Base-by-base conservation (phyloP, 176 grass and related monocot species). In the Eleusine indica region DNA sequence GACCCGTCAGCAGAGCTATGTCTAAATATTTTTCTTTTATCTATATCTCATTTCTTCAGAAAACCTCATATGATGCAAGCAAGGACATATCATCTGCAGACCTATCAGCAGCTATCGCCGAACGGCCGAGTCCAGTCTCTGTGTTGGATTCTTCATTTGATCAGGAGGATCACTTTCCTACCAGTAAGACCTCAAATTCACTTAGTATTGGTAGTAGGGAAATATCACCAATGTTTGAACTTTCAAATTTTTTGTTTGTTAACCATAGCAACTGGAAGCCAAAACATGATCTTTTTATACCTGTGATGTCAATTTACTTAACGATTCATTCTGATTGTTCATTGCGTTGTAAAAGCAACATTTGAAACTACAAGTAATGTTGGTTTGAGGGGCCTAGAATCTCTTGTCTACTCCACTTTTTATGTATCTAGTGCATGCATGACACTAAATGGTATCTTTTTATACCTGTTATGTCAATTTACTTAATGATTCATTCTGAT, bases 71-170 rank as follows among this genome's bases (percentile, higher is more conserved):
- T 47, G 80, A 84, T 92, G 90, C 85, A 79, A 99, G 81, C 87
- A 89, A 84, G 77, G 87, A 94, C 40, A 56, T 72, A 38, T 71
- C 77, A 85, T 52, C 81, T 60, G n/a, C 60, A 9, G 93, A 96
- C 75, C 66, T 28, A 44, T 74, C 78, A 78, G 49, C 86, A 83
- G 30, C 79, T 81, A 71, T 77, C 38, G 52, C 52, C 47, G 89
- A 99, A 83, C 86, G 91, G 69, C 93, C 87, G 68, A 92, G 89
- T 74, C 91, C 93, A 66, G 83, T 99, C 68, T 92, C 93, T 84
- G 89, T 99, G 21, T 87, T 94, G 75, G 93, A 99, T 71, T 65
- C 78, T 64, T 87, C 88, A 12, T 88, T 91, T 85, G 83, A 87
- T 53, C 86, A 89, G 84, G 89, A 99, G 76, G 79, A 89, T 18